These are phyloP conservation scores for Debaryomyces castellii DNA, from an alignment of 805 yeast genomes.

Conservation along the genomic window DNA sequence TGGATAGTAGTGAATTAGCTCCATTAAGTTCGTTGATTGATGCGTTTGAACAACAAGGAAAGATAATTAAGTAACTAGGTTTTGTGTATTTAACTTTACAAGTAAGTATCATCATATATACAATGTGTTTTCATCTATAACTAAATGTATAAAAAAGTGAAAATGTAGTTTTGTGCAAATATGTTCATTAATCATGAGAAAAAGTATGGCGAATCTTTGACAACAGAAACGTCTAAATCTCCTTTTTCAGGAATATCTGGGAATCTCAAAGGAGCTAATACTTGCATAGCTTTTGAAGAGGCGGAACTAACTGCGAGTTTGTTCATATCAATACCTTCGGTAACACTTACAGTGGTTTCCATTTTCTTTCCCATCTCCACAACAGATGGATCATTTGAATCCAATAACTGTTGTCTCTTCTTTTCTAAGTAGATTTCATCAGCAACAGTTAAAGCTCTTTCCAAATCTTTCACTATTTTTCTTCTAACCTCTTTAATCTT, in stretches of 20 bases:
- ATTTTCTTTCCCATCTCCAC: conserved; percentile 51
- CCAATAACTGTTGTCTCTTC: conserved; percentile 54
- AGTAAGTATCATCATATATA: background rate
- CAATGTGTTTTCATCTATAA: conserved; percentile 3
- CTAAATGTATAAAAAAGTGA: background rate
- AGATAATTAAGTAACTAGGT: conserved; percentile 46
- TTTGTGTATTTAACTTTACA: background rate
- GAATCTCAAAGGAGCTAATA: conserved; percentile 66
- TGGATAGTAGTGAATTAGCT: conserved; percentile 75
- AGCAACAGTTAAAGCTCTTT: conserved; percentile 56
- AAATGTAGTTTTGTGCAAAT: conserved; percentile 4
- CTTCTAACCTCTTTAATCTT: conserved; percentile 51
- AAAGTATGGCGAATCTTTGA: conserved; percentile 77
- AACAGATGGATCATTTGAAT: conserved; percentile 50
- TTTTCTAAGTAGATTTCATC: conserved; percentile 78
- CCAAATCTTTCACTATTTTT: conserved; percentile 46
- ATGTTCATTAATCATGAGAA: conserved; percentile 42
- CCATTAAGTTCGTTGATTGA: conserved; percentile 80
- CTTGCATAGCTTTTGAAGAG: conserved; percentile 30
- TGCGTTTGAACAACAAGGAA: conserved; percentile 81
- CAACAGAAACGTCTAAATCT: conserved; percentile 72
- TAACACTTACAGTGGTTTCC: conserved; percentile 70
- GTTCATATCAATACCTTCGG: conserved; percentile 31
- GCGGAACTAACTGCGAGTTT: conserved; percentile 19
- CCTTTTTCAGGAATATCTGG: conserved; percentile 81